Evolutionary conservation across 495 filamentous ascomycete species (phyloP).

Genomic region (Aspergillus diversus): DNA sequence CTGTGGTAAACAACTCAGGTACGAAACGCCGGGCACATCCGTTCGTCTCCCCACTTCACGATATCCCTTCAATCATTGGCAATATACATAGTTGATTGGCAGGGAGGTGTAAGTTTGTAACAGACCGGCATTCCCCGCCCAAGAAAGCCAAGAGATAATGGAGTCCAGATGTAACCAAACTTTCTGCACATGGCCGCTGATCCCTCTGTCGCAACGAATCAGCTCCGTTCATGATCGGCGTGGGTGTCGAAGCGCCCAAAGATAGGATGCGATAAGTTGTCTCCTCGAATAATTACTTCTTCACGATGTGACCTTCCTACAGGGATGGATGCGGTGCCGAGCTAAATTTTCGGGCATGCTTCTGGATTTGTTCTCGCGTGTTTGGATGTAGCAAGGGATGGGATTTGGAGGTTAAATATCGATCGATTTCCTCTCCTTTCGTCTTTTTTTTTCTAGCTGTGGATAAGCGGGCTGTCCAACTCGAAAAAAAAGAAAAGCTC

Average conservation of each 20-base stretch:
- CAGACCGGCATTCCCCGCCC: background rate
- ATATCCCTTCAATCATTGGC: too few species aligned
- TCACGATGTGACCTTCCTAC: too few species aligned
- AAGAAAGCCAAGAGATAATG: background rate
- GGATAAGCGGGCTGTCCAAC: background rate
- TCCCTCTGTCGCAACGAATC: background rate
- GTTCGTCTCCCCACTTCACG: too few species aligned
- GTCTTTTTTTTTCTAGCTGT: background rate
- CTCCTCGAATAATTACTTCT: too few species aligned
- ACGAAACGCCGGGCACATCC: too few species aligned
- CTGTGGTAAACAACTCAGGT: too few species aligned
- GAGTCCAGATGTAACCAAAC: background rate
- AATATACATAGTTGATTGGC: too few species aligned
- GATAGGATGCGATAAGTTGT: background rate
- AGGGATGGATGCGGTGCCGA: background rate
- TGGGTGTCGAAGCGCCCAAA: background rate
- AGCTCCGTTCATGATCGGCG: background rate
- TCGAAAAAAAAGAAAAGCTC: background rate
- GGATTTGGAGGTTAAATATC: background rate
- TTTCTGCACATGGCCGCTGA: background rate
- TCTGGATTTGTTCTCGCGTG: background rate
- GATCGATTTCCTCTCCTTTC: background rate
- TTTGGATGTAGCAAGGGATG: background rate
- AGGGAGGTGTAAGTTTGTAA: too few species aligned
- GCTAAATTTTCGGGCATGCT: background rate